Conservation (phyloP, 169 alveolate genomes). For the Plasmodium gaboni region DNA sequence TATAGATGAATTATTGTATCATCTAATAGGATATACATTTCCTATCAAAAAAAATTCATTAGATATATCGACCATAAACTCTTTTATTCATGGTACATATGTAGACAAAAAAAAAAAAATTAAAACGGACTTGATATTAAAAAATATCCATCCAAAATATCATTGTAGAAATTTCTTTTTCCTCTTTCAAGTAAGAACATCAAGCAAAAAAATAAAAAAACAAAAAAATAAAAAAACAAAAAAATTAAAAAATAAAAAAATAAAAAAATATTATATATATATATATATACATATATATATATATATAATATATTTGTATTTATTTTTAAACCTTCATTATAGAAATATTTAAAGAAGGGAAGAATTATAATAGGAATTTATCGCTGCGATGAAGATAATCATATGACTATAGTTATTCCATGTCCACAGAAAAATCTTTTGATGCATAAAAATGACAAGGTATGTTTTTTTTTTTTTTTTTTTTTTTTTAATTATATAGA, state of each 20-base stretch:
- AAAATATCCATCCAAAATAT: conserved; percentile 37
- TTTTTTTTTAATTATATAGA: not conserved
- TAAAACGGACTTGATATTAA: conserved; percentile 29
- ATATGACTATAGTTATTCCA: conserved; percentile 75
- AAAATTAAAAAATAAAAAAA: not conserved
- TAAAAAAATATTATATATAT: not conserved
- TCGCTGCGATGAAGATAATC: conserved; percentile 46
- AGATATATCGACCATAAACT: conserved; percentile 30
- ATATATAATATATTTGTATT: not conserved
- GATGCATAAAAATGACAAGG: conserved; percentile 71
- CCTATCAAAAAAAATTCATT: conserved; percentile 57
- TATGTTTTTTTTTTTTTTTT: not conserved
- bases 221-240: not conserved
- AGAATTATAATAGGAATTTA: conserved; percentile 67
- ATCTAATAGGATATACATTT: conserved; percentile 63
- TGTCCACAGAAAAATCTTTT: conserved; percentile 67
- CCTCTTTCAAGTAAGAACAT: conserved; percentile 48
- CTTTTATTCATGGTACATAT: conserved; percentile 67
- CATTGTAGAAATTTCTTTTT: conserved; percentile 36
- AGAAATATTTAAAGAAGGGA: conserved; percentile 63
- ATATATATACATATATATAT: not conserved
- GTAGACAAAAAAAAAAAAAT: conserved; percentile 25
- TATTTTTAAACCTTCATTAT: conserved; percentile 1
- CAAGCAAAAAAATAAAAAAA: not conserved
- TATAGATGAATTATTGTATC: conserved; percentile 63